Percentiles rank a stretch among this genome's conserved stretches.
Evolutionary conservation across 805 yeast species (phyloP).

Genomic region (Clavispora carvajalis): DNA sequence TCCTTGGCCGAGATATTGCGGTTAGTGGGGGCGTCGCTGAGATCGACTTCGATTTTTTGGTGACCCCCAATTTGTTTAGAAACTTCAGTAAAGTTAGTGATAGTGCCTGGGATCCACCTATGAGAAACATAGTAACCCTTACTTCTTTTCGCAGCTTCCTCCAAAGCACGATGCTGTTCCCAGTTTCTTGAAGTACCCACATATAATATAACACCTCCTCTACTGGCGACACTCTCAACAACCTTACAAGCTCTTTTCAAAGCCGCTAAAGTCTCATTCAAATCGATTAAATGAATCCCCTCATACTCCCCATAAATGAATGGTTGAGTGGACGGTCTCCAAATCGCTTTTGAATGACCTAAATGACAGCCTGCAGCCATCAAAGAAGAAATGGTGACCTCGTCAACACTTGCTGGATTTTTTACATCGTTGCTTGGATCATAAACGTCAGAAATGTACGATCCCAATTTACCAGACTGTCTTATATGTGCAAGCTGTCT

Average conservation of each 20-base stretch:
- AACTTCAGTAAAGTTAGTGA: constrained; percentile 77
- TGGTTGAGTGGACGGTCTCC: constrained; percentile 80
- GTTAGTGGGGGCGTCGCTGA: constrained; percentile 62
- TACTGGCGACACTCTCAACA: constrained; percentile 73
- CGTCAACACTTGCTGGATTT: constrained; percentile 51
- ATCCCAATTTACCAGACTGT: constrained; percentile 56
- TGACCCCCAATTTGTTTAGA: constrained; percentile 45
- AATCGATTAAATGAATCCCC: constrained; percentile 86
- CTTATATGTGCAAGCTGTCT: constrained; percentile 64
- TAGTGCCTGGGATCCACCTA: constrained; percentile 93
- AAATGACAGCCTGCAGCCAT: constrained; percentile 92
- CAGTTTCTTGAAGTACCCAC: constrained; percentile 76
- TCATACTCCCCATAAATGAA: constrained; percentile 83
- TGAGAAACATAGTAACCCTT: constrained; percentile 76
- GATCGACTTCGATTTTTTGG: constrained; percentile 56
- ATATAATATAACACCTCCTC: constrained; percentile 80
- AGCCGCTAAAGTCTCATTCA: constrained; percentile 72
- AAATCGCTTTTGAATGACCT: constrained; percentile 80
- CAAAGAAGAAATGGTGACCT: constrained; percentile 62
- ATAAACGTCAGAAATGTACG: constrained; percentile 58
- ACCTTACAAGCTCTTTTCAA: constrained; percentile 81
- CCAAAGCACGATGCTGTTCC: constrained; percentile 63
- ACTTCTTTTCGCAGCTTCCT: constrained; percentile 71
- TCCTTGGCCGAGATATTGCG: constrained; percentile 47
- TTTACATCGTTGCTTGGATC: constrained; percentile 62